phyloP scores from a whole-genome alignment of 202 grass and related monocot genomes.

The Tripidium arundinaceum region DNA sequence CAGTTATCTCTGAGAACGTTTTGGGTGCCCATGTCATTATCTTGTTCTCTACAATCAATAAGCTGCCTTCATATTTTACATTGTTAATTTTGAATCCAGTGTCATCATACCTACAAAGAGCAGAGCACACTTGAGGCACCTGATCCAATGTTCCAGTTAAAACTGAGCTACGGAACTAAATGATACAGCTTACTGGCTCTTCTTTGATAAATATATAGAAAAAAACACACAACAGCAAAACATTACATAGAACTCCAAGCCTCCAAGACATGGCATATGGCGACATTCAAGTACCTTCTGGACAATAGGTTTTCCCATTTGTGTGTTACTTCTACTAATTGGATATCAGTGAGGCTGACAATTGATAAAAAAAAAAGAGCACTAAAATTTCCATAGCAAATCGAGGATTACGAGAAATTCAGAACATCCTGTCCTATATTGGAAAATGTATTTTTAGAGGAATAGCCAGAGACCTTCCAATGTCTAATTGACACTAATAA shows the following conservation, averaged over 20 bases:
- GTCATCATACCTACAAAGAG: slow-evolving; percentile 63
- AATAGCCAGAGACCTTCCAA: background rate
- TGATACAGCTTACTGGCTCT: background rate
- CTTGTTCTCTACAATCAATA: slow-evolving; percentile 87
- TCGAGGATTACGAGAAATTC: background rate
- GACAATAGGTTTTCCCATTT: background rate
- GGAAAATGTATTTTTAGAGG: background rate
- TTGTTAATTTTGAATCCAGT: slow-evolving; percentile 90
- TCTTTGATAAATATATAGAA: too few species aligned
- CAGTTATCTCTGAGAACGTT: slow-evolving; percentile 69
- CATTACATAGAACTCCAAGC: background rate
- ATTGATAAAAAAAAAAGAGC: background rate
- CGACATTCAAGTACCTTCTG: background rate
- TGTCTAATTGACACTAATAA: background rate
- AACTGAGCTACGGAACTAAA: background rate
- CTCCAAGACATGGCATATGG: background rate
- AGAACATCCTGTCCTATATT: background rate
- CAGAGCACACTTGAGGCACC: background rate
- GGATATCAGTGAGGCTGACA: background rate
- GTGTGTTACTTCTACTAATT: background rate
- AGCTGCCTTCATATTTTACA: slow-evolving; percentile 74
- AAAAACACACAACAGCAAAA: background rate
- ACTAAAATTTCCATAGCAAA: background rate
- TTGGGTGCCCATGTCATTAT: slow-evolving; percentile 81
- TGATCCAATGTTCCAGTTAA: too few species aligned